These are phyloP conservation scores for Paragyromitra xinjiangensis DNA, from an alignment of 495 filamentous ascomycete genomes.

Conservation along the genomic window DNA sequence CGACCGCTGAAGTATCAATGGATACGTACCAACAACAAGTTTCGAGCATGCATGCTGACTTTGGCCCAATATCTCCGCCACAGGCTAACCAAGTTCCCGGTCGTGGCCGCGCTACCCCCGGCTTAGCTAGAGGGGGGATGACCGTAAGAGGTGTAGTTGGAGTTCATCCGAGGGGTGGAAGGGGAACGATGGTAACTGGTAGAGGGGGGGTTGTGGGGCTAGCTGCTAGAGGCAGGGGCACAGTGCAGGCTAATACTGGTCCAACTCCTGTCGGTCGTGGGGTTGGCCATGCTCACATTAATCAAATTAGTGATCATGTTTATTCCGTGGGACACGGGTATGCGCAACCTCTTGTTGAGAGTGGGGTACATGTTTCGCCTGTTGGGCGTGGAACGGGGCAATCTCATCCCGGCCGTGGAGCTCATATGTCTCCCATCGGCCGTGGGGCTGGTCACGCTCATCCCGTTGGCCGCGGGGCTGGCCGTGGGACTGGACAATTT, in stretches of 20 bases:
- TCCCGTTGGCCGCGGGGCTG: not conserved
- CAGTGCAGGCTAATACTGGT: not conserved
- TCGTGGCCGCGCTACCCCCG: not conserved
- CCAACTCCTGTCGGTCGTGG: not conserved
- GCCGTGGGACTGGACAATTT: not conserved
- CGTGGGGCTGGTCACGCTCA: not conserved
- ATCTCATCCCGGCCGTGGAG: not conserved
- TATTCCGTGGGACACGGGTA: not conserved
- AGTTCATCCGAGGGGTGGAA: not conserved
- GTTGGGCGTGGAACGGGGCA: not conserved
- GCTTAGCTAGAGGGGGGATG: not conserved
- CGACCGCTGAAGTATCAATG: not conserved
- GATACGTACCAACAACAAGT: not conserved
- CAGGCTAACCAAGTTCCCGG: not conserved
- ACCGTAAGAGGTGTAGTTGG: not conserved
- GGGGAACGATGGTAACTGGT: not conserved
- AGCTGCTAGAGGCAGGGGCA: conserved; percentile 17
- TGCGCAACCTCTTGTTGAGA: not conserved
- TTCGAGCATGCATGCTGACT: not conserved
- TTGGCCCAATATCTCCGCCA: not conserved
- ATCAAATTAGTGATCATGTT: not conserved
- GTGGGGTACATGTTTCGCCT: not conserved
- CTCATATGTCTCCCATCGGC: not conserved
- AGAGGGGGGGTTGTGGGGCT: too few relatives aligned
- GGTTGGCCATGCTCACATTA: not conserved